Percentiles rank a stretch among this genome's conserved stretches.
phyloP scores from a whole-genome alignment of 129 eudicot genomes.

The Oenanthe sinensis region DNA sequence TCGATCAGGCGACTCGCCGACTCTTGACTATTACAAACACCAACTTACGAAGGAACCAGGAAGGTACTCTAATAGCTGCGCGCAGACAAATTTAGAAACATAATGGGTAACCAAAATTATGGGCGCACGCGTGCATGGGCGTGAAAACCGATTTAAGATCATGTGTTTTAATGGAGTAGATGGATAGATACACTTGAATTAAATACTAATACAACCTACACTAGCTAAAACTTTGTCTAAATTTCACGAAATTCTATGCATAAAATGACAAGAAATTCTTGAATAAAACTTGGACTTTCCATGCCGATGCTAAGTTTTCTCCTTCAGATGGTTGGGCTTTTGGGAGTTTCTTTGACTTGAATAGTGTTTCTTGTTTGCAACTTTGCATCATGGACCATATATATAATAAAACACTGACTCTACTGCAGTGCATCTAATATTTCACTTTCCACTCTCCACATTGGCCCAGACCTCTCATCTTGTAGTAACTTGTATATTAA shows the following conservation, averaged over 20 bases:
- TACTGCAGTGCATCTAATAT: background rate
- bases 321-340: constrained; percentile 18
- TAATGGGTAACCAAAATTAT: background rate
- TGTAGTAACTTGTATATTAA: no score
- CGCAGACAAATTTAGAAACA: background rate
- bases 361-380: background rate
- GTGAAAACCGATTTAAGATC: background rate
- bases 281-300: background rate
- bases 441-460: background rate
- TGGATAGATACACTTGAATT: background rate
- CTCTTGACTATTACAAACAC: background rate
- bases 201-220: background rate
- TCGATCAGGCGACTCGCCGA: background rate
- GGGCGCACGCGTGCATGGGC: constrained; percentile 7
- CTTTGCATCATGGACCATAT: background rate
- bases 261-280: background rate
- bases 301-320: background rate
- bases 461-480: background rate
- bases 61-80: background rate
- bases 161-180: background rate
- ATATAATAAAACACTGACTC: background rate
- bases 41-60: background rate
- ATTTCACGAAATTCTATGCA: constrained; percentile 1
- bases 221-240: background rate
- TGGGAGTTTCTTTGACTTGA: background rate